These are phyloP conservation scores for Taphrina wiesneri DNA, from an alignment of 1,139 yeast species.

Conservation along the genomic window DNA sequence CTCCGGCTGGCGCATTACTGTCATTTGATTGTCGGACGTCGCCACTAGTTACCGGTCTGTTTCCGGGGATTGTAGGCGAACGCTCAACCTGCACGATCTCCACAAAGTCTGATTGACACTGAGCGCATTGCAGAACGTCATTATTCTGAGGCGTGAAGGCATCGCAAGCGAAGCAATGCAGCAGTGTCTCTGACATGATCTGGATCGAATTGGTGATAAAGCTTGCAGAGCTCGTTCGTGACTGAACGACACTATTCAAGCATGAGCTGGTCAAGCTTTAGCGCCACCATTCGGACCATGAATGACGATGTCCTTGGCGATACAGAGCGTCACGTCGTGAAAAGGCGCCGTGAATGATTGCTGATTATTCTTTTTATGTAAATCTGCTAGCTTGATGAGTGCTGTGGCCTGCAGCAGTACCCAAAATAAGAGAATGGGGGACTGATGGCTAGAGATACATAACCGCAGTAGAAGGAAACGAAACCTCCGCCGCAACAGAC, in stretches of 20 bases:
- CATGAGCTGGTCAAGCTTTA: not conserved
- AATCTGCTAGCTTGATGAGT: not conserved
- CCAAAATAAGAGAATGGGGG: not conserved
- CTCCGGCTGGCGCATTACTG: not conserved
- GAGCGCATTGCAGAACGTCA: slow-evolving; percentile 2
- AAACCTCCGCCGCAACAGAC: too few species aligned
- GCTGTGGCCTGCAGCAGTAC: not conserved
- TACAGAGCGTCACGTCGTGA: not conserved
- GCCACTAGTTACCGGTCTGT: not conserved
- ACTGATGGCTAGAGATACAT: not conserved
- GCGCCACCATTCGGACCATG: not conserved
- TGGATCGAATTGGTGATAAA: too few species aligned
- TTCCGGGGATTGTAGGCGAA: not conserved
- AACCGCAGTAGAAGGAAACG: too few species aligned
- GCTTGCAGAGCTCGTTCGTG: not conserved
- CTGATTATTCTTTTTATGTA: too few species aligned
- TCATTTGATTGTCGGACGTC: not conserved
- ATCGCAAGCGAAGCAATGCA: slow-evolving; percentile 26
- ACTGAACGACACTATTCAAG: not conserved
- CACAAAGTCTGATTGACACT: slow-evolving; percentile 27
- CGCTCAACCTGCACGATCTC: slow-evolving; percentile 21
- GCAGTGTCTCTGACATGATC: slow-evolving; percentile 20
- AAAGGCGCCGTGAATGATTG: not conserved
- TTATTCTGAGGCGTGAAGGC: slow-evolving; percentile 9
- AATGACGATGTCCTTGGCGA: not conserved